Evolutionary conservation across 805 yeast genomes (phyloP), one percentile per base, ranked within the genome.

Genomic region (Starmerella geochares): DNA sequence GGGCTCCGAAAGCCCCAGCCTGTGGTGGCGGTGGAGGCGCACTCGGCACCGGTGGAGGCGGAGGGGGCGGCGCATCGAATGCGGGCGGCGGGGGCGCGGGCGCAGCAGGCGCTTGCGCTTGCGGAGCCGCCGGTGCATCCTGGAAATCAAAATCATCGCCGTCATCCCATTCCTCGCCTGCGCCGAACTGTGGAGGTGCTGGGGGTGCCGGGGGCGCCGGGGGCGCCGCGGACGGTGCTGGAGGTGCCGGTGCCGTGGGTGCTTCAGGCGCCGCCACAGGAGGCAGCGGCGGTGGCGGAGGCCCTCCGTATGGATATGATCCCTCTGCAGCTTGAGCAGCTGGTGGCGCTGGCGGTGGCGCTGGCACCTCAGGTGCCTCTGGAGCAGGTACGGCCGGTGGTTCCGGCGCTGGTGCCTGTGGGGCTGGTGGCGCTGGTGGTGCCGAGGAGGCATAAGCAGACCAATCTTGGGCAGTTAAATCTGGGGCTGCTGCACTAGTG

Each of bases 1-100:
- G 44, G 10, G 31, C n/a, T n/a, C n/a, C n/a, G n/a, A n/a, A n/a
- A n/a, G n/a, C n/a, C 23, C 61, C 56, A 6, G 39, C n/a, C 19
- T 65, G 60, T 17, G 67, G 63, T 21, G 61, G 62, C 9, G 52
- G 67, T 55, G 31, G 61, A 56, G 9, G 35, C 35, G 35, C 16
- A 13, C 16, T 14, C 6, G 68, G 65, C 14, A 74, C 71, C 9
- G 69, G 58, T n/a, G 73, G 69, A 8, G 64, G 59, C 1, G 63
- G 62, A 14, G 63, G 60, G 1, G 63, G 57, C n/a, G 63, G 57
- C 29, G 11, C 29, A 27, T 27, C 11, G 8, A 11, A 11, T 27
- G 29, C 29, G 29, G 10, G n/a, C n/a, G n/a, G n/a, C n/a, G n/a
- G n/a, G n/a, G n/a, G n/a, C n/a, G n/a, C n/a, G n/a, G n/a, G 7